Evolutionary conservation across 1,139 yeast species (phyloP).

Genomic region (Nadsonia starkeyi-henricii): DNA sequence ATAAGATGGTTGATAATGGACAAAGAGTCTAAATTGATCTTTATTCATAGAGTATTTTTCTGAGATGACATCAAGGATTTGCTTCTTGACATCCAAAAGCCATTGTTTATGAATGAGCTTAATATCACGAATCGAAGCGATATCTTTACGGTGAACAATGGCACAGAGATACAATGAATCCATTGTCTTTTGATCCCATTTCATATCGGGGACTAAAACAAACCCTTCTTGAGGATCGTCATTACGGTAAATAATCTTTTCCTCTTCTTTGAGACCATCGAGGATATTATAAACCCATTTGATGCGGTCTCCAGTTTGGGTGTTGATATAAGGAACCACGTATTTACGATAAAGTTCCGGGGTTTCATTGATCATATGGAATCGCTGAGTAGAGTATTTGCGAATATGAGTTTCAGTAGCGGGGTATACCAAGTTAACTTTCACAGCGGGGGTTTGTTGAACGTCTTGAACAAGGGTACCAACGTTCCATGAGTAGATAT

Average conservation of each 20-base stretch:
- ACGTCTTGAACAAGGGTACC: conserved; percentile 38
- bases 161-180: conserved; percentile 66
- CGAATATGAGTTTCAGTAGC: conserved; percentile 77
- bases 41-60: conserved; percentile 30
- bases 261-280: conserved; percentile 72
- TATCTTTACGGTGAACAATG: conserved; percentile 56
- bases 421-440: conserved; percentile 71
- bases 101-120: conserved; percentile 43
- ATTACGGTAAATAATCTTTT: conserved; percentile 53
- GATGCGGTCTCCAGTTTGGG: conserved; percentile 64
- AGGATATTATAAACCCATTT: conserved; percentile 87
- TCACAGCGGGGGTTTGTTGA: conserved; percentile 42
- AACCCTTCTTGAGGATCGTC: conserved; percentile 37
- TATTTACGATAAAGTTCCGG: conserved; percentile 51
- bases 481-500: conserved; percentile 73
- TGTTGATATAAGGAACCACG: conserved; percentile 63
- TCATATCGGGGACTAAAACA: conserved; percentile 33
- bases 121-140: conserved; percentile 68
- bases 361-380: conserved; percentile 60
- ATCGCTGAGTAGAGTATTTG: conserved; percentile 48
- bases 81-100: conserved; percentile 33
- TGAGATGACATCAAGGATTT: conserved; percentile 35
- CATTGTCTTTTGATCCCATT: conserved; percentile 74
- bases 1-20: conserved; percentile 69
- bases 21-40: conserved; percentile 47